These are phyloP conservation scores for Lagerstroemia speciosa DNA, from an alignment of 345 rosid genomes.

Conservation along the genomic window DNA sequence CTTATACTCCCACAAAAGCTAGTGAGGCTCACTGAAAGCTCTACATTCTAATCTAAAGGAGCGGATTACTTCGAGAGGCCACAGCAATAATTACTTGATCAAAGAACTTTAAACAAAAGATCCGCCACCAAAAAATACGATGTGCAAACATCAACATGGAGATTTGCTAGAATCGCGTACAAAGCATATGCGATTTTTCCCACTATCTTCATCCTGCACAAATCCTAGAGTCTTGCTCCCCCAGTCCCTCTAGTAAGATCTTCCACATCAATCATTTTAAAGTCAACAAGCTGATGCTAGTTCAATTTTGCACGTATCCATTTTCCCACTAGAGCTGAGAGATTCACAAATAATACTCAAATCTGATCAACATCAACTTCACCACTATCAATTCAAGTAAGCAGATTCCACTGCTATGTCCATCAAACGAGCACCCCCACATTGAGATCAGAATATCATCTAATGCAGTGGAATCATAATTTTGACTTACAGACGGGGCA, in stretches of 20 bases:
- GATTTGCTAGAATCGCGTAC: no score
- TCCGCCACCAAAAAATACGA: neutral
- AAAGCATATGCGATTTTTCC: neutral
- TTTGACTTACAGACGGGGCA: slow-evolving; percentile 80
- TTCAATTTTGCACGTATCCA: neutral
- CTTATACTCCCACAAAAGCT: neutral
- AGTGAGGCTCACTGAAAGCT: neutral
- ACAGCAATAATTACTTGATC: neutral
- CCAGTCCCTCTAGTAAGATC: neutral
- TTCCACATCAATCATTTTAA: neutral
- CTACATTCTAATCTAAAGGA: neutral
- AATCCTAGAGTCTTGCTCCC: neutral
- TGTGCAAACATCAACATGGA: neutral
- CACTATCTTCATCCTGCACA: neutral
- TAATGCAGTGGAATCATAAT: slow-evolving; percentile 2
- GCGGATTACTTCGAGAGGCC: neutral
- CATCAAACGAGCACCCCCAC: neutral
- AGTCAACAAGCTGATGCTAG: neutral
- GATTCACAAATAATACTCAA: neutral
- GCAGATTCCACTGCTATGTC: neutral
- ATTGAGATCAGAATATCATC: neutral
- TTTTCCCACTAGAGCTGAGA: neutral
- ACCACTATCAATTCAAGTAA: neutral
- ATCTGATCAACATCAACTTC: neutral
- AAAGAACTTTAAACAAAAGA: neutral